Evolutionary conservation across 371 early-diverging fungal genomes (phyloP).

Genomic region (Circinella minor): DNA sequence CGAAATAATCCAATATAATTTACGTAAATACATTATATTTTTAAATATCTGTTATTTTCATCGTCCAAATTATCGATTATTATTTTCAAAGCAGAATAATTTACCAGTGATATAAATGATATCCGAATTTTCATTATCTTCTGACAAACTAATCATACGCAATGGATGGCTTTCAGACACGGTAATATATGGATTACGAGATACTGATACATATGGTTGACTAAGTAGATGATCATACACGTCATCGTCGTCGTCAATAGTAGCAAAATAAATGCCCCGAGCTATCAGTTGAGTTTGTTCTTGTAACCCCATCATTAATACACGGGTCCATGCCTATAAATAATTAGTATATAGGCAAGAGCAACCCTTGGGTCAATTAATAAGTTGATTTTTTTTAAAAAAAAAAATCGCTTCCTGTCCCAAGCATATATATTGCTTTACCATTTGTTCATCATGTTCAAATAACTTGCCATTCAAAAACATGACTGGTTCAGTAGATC

Average conservation of each 20-base stretch:
- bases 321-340: conserved; percentile 37
- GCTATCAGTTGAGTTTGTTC: conserved; percentile 40
- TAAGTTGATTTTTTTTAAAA: neutral
- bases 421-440: neutral
- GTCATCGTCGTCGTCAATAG: conserved; percentile 54
- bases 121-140: neutral
- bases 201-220: conserved; percentile 54
- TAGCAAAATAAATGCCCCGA: conserved; percentile 47
- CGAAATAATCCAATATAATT: neutral
- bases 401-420: too few relatives aligned
- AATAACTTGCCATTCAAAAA: conserved; percentile 86
- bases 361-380: neutral
- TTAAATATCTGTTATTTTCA: neutral
- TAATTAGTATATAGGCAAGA: neutral
- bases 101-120: conserved; percentile 5
- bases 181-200: conserved; percentile 72
- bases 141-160: conserved; percentile 31
- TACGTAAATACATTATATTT: neutral
- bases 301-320: conserved; percentile 34
- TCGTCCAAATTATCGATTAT: neutral
- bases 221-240: conserved; percentile 74
- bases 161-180: conserved; percentile 61
- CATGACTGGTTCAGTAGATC: conserved; percentile 44
- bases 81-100: neutral
- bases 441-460: conserved; percentile 56